Percentiles rank a stretch among this genome's conserved stretches.
These are phyloP conservation scores for Entomortierella lignicola DNA, from an alignment of 192 early-diverging fungal species.

Conservation along the genomic window DNA sequence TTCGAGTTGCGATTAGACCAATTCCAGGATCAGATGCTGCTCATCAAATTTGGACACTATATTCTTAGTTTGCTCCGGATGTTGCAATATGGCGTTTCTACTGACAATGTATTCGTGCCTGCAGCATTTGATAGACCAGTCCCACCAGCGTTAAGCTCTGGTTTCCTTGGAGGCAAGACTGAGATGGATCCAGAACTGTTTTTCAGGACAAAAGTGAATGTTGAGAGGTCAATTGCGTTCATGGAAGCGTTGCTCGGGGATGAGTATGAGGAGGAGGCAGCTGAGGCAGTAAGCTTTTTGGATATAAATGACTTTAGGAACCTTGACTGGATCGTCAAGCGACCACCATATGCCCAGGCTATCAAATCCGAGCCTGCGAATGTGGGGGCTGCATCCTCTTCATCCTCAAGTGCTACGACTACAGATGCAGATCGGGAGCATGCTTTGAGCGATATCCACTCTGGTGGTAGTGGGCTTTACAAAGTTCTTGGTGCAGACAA, in stretches of 20 bases:
- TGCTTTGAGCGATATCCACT: conserved; percentile 1
- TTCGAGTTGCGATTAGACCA: conserved; percentile 46
- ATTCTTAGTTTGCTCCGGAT: conserved; percentile 44
- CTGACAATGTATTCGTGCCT: conserved; percentile 26
- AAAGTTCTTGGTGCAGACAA: not conserved
- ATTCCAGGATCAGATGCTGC: conserved; percentile 33
- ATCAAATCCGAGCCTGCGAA: not conserved
- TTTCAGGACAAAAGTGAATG: conserved; percentile 27
- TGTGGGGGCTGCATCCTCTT: not conserved
- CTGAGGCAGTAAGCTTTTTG: conserved; percentile 14
- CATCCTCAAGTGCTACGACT: not conserved
- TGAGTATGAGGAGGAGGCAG: conserved; percentile 26
- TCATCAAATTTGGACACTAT: conserved; percentile 39
- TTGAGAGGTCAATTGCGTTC: conserved; percentile 41
- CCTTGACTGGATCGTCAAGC: conserved; percentile 31
- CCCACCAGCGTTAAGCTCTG: conserved; percentile 17
- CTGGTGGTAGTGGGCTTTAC: conserved; percentile 28
- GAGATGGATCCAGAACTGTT: conserved; percentile 23
- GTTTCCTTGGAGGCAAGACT: not conserved
- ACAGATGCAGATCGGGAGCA: conserved; percentile 1
- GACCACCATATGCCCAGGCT: conserved; percentile 21
- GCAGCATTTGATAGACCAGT: conserved; percentile 36
- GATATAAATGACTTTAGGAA: conserved; percentile 39
- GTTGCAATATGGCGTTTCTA: conserved; percentile 36
- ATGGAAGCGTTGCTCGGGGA: conserved; percentile 40